Evolutionary conservation across 2,329 filamentous ascomycete species (phyloP), one percentile per base, ranked within the genome.

Genomic region (Xylaria digitata): DNA sequence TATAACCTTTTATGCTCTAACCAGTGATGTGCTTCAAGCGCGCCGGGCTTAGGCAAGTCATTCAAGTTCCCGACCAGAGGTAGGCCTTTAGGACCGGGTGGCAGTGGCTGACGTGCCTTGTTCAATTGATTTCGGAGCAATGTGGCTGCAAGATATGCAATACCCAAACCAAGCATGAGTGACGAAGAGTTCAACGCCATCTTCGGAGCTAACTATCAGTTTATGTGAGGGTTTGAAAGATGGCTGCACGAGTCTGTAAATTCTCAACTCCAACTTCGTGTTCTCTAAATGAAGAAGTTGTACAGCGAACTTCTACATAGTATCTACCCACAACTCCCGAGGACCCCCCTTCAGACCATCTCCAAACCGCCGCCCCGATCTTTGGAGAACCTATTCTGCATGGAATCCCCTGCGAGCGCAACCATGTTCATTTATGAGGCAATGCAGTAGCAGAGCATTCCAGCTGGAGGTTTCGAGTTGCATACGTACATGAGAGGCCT

Each of bases 31-130:
- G 76, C 79, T 63, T 82, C 80, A 2, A 74, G 73, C 4, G 66
- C 68, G 1, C 78, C 79, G 1, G 70, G 66, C 0, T 78, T 75
- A 0, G 85, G 85, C 9, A 87, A 73, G 67, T 87, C 84, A 1
- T 73, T 71, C n/a, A 86, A 65, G 69, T 87, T 87, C 1, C 85
- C 85, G 5, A 87, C 46, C 0, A 87, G 26, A 0, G 83, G 83
- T 6, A 82, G 72, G 0, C 79, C 79, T 43, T 78, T 83, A 0
- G 85, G 85, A 0, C 85, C 85, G 0, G 85, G 85, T 1, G 84
- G 85, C 0, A 84, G 68, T 45, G 64, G 62, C 48, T 21, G 58
- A 34, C 54, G 46, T 37, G 61, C 21, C 54, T 54, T 52, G 7
- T 45, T 50, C n/a, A 42, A 40, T 13, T 46, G 54, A 21, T 53